Evolutionary conservation across 495 filamentous ascomycete species (phyloP), one percentile per base, ranked within the genome.

Genomic region (Parathielavia appendiculata): DNA sequence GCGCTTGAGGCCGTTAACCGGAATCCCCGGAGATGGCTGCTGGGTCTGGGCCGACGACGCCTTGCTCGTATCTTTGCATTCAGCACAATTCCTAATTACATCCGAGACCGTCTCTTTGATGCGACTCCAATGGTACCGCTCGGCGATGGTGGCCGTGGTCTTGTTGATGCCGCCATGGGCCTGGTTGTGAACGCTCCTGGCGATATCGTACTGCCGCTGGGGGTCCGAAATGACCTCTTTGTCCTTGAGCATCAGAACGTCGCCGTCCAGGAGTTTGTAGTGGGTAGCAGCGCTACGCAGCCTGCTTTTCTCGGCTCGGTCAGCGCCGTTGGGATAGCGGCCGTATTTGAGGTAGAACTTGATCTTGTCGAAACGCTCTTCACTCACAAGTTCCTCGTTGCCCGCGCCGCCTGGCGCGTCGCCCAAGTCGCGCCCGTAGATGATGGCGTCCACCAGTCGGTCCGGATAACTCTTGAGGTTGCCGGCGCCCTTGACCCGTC

Each of bases 291-390:
- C 92, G 70, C 87, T 92, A 61, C 93, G 81, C 11, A 98, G 82
- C 50, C 93, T 88, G 69, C 86, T 91, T 81, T 98, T 98, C 71
- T 97, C 92, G 47, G 92, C 91, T 48, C 93, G 87, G 74, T 97
- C 92, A 58, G 91, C 89, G 44, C 92, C 93, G 58, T 86, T 83
- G 35, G 93, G 93, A 71, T 98, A 97, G 72, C 92, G 92, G 66
- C 86, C 86, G 71, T 91, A 89, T 68, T 95, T 95, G 63, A 98
- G 85, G 75, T 98, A 98, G 74, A 89, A 97, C 56, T 89, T 85
- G 66, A 98, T 98, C 75, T 97, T 98, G 75, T 97, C 92, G 76
- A 97, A 97, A 59, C 93, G 88, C 72, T 97, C 92, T 79, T 96
- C 92, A 68, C 87, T 91, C 63, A 95, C 88, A 64, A 88, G 90